phyloP scores from a whole-genome alignment of 1,284 basidiomycete species.

The Sutorius eximius region DNA sequence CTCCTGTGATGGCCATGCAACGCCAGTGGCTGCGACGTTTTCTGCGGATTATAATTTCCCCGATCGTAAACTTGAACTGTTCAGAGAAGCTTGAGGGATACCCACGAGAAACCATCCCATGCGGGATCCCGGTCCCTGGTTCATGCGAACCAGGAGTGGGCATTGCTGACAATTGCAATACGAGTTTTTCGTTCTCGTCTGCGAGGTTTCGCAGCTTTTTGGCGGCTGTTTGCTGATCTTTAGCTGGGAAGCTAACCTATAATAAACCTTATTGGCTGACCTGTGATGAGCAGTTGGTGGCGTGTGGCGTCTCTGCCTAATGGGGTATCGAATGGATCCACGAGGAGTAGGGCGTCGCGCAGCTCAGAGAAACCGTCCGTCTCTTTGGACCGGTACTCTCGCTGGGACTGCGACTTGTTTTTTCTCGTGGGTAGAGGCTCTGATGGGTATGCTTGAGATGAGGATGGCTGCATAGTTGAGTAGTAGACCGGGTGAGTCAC shows the following conservation, averaged over 20 bases:
- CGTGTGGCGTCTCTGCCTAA: constrained; percentile 31
- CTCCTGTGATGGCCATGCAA: constrained; percentile 8
- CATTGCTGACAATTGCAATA: constrained; percentile 15
- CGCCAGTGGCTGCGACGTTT: constrained; percentile 1
- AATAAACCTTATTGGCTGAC: constrained; percentile 4
- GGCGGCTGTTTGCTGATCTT: constrained; percentile 17
- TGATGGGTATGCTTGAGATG: constrained; percentile 1
- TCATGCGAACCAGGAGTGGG: not conserved
- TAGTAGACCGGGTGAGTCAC: constrained; percentile 5
- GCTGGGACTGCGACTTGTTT: constrained; percentile 30
- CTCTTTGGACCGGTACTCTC: constrained; percentile 35
- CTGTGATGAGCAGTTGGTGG: constrained; percentile 31
- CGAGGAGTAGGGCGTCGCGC: constrained; percentile 26
- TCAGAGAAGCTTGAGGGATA: not conserved
- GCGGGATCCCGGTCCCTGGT: not conserved
- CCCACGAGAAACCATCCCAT: constrained; percentile 9
- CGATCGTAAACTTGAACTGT: not conserved
- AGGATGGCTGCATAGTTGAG: constrained; percentile 11
- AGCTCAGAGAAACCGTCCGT: constrained; percentile 34
- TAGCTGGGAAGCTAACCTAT: not conserved
- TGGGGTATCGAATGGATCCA: constrained; percentile 28
- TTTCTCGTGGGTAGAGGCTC: constrained; percentile 15
- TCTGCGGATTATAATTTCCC: constrained; percentile 5
- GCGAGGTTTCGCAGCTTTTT: constrained; percentile 28
- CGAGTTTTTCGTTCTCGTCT: constrained; percentile 24